Conservation (phyloP, 2,329 filamentous ascomycete genomes). For the Periconia macrospinosa region DNA sequence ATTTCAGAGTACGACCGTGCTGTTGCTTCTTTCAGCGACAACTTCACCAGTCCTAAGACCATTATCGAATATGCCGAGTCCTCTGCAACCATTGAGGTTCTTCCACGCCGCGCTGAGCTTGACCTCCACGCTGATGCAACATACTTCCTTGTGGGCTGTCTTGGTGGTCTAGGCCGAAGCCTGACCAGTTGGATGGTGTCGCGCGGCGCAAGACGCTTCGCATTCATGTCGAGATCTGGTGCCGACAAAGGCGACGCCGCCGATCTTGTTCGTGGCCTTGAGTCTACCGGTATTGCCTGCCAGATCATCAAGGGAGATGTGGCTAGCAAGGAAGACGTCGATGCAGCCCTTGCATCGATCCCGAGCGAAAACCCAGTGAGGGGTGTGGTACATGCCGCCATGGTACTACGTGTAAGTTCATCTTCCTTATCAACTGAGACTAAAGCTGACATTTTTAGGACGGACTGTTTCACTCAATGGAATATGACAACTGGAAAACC, state of each 20-base stretch:
- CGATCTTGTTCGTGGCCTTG: neutral
- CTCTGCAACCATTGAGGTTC: too few species aligned
- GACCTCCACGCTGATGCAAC: slow-evolving; percentile 3
- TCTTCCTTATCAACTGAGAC: too few species aligned
- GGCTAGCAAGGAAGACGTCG: neutral
- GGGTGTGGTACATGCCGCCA: slow-evolving; percentile 11
- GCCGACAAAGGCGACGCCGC: neutral
- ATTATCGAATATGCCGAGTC: too few species aligned
- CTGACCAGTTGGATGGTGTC: slow-evolving; percentile 12
- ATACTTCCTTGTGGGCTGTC: slow-evolving; percentile 14
- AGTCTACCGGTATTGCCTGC: neutral
- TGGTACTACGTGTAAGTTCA: neutral
- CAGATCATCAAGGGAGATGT: slow-evolving; percentile 3
- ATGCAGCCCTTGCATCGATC: neutral
- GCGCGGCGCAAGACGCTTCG: slow-evolving; percentile 13
- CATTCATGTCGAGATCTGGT: slow-evolving; percentile 7
- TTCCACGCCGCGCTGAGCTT: too few species aligned
- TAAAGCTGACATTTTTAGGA: neutral
- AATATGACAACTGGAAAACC: neutral
- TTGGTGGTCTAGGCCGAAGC: slow-evolving; percentile 11
- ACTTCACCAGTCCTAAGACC: too few species aligned
- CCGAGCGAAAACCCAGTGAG: neutral
- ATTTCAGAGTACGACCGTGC: too few species aligned
- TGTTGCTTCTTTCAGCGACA: too few species aligned
- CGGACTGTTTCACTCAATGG: slow-evolving; percentile 1